These are phyloP conservation scores for Falciphora oryzae DNA, from an alignment of 2,329 filamentous ascomycete genomes.

Conservation along the genomic window DNA sequence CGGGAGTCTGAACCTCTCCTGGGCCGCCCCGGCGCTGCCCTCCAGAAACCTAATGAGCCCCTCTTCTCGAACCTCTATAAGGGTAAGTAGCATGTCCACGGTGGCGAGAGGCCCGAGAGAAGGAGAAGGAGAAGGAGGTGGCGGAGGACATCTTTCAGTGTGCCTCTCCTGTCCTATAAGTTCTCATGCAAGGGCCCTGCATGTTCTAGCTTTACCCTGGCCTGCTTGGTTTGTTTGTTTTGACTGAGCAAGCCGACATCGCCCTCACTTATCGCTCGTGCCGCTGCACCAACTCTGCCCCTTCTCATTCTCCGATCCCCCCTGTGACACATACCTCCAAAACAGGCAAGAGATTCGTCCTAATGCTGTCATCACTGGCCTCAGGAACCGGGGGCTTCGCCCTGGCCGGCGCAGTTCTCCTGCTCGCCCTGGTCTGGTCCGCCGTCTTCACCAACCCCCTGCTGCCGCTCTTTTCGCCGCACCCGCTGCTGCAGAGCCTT, in stretches of 20 bases:
- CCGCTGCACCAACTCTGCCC: not conserved
- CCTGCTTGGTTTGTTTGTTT: not conserved
- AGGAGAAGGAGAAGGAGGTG: not conserved
- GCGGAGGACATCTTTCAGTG: not conserved
- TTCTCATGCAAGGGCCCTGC: not conserved
- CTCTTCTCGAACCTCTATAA: constrained; percentile 67
- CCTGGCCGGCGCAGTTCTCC: constrained; percentile 53
- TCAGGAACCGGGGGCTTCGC: constrained; percentile 63
- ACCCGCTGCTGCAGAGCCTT: constrained; percentile 66
- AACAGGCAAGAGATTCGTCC: not conserved
- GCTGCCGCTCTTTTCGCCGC: constrained; percentile 78
- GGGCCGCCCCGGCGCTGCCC: constrained; percentile 65
- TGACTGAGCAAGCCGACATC: not conserved
- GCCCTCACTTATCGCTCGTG: not conserved
- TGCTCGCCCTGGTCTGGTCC: constrained; percentile 66
- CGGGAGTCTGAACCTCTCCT: constrained; percentile 65
- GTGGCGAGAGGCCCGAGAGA: not conserved
- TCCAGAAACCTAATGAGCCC: constrained; percentile 58
- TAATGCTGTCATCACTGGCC: not conserved
- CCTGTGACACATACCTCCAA: not conserved
- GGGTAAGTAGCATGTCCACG: constrained; percentile 45
- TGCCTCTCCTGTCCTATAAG: not conserved
- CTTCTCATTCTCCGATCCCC: not conserved
- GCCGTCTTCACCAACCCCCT: constrained; percentile 59
- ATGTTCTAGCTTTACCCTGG: not conserved